phyloP scores from a whole-genome alignment of 2,329 filamentous ascomycete genomes.

The Pestalotiopsis sp. region DNA sequence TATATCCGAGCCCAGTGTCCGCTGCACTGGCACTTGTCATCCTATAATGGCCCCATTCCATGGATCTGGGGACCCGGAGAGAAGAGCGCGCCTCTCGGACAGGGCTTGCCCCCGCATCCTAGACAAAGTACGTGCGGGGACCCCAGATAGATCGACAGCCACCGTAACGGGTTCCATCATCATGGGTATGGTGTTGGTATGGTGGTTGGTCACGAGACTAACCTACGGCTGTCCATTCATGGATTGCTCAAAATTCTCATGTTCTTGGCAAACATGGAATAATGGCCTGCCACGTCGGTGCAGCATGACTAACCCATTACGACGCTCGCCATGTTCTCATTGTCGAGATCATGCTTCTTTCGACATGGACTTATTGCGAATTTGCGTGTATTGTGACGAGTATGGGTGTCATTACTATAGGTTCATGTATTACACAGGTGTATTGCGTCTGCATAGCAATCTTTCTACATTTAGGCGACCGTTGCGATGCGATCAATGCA shows the following conservation, averaged over 20 bases:
- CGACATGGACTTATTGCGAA: too few relatives aligned
- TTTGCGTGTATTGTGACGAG: too few relatives aligned
- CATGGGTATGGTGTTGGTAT: background rate
- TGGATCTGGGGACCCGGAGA: background rate
- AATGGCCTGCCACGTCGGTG: background rate
- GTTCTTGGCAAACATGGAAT: background rate
- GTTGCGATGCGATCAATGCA: background rate
- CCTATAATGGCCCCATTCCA: conserved; percentile 1
- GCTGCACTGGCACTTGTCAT: background rate
- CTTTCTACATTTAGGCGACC: too few relatives aligned
- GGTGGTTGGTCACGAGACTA: background rate
- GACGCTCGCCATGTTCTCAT: background rate
- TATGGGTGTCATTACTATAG: too few relatives aligned
- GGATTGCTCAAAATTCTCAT: background rate
- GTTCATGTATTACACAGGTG: too few relatives aligned
- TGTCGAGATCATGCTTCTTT: too few relatives aligned
- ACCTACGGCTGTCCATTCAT: background rate
- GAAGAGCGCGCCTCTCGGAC: background rate
- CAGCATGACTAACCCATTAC: background rate
- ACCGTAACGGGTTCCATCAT: background rate
- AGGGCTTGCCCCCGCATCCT: background rate
- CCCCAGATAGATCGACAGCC: background rate
- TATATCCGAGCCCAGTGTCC: background rate
- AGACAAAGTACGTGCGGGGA: background rate
- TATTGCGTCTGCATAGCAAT: too few relatives aligned